Percentiles rank a stretch among this genome's conserved stretches.
Conservation (phyloP, 331 rosid genomes). For the Quercus lobata region DNA sequence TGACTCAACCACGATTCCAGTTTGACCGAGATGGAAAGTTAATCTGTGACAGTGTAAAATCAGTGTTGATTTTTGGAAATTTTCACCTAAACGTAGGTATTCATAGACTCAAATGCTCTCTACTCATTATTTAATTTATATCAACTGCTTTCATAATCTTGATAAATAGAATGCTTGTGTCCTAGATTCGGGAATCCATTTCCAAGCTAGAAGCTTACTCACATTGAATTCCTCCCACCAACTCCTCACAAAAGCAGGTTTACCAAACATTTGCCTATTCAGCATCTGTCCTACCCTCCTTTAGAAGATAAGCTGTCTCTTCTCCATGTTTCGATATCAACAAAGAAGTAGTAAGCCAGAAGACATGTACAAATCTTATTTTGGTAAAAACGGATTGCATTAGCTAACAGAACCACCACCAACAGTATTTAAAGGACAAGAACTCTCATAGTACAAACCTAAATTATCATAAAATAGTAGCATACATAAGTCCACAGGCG, state of each 20-base stretch:
- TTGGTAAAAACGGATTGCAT: background rate
- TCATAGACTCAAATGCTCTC: no score
- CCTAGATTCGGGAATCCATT: background rate
- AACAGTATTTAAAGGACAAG: no score
- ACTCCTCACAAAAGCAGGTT: background rate
- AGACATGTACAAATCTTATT: background rate
- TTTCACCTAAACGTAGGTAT: no score
- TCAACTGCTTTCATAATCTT: background rate
- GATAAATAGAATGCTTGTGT: background rate
- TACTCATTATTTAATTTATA: no score
- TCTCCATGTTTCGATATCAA: background rate
- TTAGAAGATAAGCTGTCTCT: background rate
- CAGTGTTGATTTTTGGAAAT: no score
- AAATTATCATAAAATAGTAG: no score
- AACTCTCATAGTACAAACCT: no score
- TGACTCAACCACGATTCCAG: no score
- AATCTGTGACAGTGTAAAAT: no score
- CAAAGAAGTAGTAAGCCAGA: slow-evolving; percentile 1
- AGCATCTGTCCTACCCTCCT: background rate
- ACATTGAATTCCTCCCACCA: background rate
- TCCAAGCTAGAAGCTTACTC: background rate
- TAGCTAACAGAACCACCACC: no score
- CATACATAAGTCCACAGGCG: no score
- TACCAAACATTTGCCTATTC: background rate
- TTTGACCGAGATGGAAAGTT: no score